Conservation (phyloP, 495 filamentous ascomycete species). For the Aspergillus baeticus region DNA sequence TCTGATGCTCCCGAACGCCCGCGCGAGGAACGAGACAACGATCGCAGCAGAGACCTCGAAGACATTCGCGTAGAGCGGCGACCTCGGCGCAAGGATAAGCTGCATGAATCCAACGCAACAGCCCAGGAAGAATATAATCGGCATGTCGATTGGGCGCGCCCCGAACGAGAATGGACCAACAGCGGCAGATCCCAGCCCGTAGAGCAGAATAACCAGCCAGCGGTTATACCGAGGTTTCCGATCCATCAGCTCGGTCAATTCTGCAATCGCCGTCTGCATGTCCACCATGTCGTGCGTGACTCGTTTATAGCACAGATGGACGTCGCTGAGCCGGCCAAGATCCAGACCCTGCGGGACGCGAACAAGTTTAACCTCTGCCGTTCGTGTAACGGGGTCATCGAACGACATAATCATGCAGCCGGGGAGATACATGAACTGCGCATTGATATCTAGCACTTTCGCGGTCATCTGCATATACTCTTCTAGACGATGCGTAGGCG, state of each 20-base stretch:
- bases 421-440: constrained; percentile 88
- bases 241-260: constrained; percentile 68
- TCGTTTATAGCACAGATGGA: constrained; percentile 89
- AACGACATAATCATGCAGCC: constrained; percentile 96
- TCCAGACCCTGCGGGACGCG: constrained; percentile 76
- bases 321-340: constrained; percentile 78
- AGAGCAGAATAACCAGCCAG: constrained; percentile 76
- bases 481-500: constrained; percentile 74
- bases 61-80: constrained; percentile 77
- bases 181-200: constrained; percentile 74
- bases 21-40: constrained; percentile 80
- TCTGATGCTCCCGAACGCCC: constrained; percentile 77
- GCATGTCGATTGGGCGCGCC: constrained; percentile 82
- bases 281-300: constrained; percentile 85
- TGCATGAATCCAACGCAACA: constrained; percentile 79
- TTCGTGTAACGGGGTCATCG: constrained; percentile 85
- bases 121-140: constrained; percentile 81
- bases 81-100: constrained; percentile 72
- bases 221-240: constrained; percentile 63
- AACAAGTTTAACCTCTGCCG: constrained; percentile 89
- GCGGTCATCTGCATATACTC: constrained; percentile 92
- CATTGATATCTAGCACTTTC: constrained; percentile 81
- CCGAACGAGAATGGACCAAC: constrained; percentile 88
- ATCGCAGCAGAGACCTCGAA: constrained; percentile 89
- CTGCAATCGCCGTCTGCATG: constrained; percentile 76